Evolutionary conservation across 2,329 filamentous ascomycete species (phyloP).

Genomic region (Alternaria triticimaculans): DNA sequence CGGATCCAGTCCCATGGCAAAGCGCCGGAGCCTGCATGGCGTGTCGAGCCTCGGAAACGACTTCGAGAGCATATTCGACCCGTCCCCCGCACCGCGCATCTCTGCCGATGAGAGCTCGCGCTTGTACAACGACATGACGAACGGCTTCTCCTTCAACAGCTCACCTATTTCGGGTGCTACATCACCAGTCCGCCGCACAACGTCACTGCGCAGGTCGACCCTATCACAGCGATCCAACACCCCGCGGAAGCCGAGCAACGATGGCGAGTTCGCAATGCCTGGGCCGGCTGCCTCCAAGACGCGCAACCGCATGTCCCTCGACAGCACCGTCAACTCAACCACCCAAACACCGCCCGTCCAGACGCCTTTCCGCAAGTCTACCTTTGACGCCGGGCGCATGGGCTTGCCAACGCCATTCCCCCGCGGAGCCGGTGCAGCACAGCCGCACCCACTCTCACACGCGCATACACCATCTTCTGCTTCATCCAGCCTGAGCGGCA

Average conservation of each 20-base stretch:
- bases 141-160: constrained; percentile 42
- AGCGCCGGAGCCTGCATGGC: constrained; percentile 86
- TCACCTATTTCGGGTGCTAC: constrained; percentile 41
- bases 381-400: constrained; percentile 39
- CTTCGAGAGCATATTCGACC: constrained; percentile 78
- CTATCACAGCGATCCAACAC: constrained; percentile 73
- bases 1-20: constrained; percentile 85
- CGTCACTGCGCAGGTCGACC: constrained; percentile 84
- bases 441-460: constrained; percentile 81
- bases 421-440: constrained; percentile 29
- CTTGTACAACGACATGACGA: constrained; percentile 37
- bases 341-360: constrained; percentile 66
- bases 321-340: constrained; percentile 72
- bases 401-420: constrained; percentile 29
- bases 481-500: constrained; percentile 74
- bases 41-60: constrained; percentile 66
- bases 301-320: constrained; percentile 77
- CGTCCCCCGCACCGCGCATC: constrained; percentile 37
- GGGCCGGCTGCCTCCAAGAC: constrained; percentile 61
- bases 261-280: constrained; percentile 62
- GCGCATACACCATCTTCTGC: constrained; percentile 88
- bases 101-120: constrained; percentile 32
- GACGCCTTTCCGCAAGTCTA: constrained; percentile 59
- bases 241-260: constrained; percentile 48
- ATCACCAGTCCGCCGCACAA: constrained; percentile 57